phyloP scores from a whole-genome alignment of 2,329 filamentous ascomycete genomes.

The Blumeria graminis region DNA sequence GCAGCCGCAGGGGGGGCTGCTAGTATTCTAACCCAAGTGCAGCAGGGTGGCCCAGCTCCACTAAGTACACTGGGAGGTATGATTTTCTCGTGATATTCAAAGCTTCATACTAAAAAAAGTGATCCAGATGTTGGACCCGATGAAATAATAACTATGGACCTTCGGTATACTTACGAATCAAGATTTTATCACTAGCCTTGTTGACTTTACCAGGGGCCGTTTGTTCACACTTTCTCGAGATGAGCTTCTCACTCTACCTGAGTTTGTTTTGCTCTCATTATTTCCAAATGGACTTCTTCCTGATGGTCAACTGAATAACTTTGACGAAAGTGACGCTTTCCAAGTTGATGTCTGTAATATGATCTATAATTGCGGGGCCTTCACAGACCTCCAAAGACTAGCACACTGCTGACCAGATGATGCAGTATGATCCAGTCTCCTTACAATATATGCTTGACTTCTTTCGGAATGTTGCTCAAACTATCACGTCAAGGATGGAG shows the following conservation, averaged over 20 bases:
- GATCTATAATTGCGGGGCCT: conserved; percentile 13
- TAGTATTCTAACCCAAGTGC: conserved; percentile 98
- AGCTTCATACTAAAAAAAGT: conserved; percentile 3
- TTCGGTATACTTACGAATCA: conserved; percentile 37
- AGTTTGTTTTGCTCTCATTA: conserved; percentile 91
- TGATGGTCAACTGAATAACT: conserved; percentile 84
- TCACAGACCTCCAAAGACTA: conserved; percentile 17
- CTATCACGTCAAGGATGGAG: conserved; percentile 54
- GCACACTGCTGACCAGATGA: conserved; percentile 19
- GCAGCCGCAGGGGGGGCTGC: conserved; percentile 86
- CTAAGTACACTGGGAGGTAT: conserved; percentile 73
- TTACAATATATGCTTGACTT: conserved; percentile 99
- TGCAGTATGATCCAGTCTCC: conserved; percentile 83
- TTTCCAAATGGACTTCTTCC: conserved; percentile 97
- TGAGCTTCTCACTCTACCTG: conserved; percentile 80
- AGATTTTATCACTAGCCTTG: conserved; percentile 2
- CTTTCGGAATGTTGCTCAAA: conserved; percentile 85
- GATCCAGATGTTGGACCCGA: conserved; percentile 53
- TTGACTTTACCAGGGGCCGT: conserved; percentile 41
- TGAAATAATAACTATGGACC: conserved; percentile 84
- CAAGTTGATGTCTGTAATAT: conserved; percentile 71
- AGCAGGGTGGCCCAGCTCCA: conserved; percentile 66
- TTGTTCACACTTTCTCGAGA: conserved; percentile 86
- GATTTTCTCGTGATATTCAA: conserved; percentile 9
- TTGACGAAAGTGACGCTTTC: conserved; percentile 79